These are phyloP conservation scores for Kernera saxatilis DNA, from an alignment of 345 rosid species.

Conservation along the genomic window DNA sequence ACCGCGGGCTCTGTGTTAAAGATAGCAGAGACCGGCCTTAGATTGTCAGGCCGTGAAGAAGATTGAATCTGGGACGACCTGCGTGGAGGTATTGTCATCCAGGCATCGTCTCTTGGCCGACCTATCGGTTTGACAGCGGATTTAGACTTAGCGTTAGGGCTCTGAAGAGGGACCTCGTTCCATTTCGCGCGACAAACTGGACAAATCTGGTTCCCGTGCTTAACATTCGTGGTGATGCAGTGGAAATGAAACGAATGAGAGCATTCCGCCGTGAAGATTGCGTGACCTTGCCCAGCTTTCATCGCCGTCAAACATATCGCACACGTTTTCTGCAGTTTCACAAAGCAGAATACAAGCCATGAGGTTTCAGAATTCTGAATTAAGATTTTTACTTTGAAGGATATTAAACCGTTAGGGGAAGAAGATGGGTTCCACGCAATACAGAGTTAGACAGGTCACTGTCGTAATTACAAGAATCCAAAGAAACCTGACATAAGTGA, in stretches of 20 bases:
- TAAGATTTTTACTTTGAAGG: neutral
- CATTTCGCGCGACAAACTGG: constrained; percentile 93
- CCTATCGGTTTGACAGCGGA: constrained; percentile 36
- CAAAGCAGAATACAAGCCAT: neutral
- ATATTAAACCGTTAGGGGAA: neutral
- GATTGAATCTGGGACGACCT: constrained; percentile 39
- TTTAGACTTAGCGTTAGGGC: constrained; percentile 25
- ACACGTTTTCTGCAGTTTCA: constrained; percentile 67
- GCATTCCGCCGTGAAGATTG: constrained; percentile 96
- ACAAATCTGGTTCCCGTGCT: constrained; percentile 87
- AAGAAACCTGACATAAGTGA: constrained; percentile 21
- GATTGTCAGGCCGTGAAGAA: constrained; percentile 32
- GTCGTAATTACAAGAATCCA: constrained; percentile 23
- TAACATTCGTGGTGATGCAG: constrained; percentile 89
- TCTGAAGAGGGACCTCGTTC: constrained; percentile 82
- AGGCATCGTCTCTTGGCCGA: constrained; percentile 53
- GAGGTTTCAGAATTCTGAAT: neutral
- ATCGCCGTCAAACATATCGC: constrained; percentile 78
- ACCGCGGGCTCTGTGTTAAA: constrained; percentile 57
- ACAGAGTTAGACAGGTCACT: constrained; percentile 22
- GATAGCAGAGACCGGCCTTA: constrained; percentile 46
- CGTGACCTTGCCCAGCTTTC: constrained; percentile 81
- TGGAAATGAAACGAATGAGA: constrained; percentile 96
- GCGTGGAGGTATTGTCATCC: constrained; percentile 54
- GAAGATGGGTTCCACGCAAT: neutral